A percentile compares a stretch with the other conserved stretches of the same genome.
Evolutionary conservation across 2,329 filamentous ascomycete genomes (phyloP).

Genomic region (Talaromyces sp.): DNA sequence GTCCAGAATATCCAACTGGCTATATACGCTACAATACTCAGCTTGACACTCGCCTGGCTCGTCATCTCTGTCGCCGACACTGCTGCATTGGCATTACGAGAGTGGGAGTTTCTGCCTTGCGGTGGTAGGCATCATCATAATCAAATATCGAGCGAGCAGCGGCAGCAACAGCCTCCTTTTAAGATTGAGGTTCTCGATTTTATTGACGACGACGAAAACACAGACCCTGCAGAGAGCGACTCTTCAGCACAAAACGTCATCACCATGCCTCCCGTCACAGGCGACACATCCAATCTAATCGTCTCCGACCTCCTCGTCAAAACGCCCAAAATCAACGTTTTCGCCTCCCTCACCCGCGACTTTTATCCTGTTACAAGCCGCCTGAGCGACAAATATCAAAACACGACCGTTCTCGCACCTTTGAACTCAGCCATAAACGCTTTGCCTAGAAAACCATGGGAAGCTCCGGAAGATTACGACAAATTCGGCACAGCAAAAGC

Average conservation of each 20-base stretch:
- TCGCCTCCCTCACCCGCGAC: conserved; percentile 75
- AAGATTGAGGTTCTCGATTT: neutral
- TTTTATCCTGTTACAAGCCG: conserved; percentile 65
- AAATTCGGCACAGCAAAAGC: conserved; percentile 60
- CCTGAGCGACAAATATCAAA: conserved; percentile 62
- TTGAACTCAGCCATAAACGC: conserved; percentile 75
- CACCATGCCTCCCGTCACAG: conserved; percentile 22
- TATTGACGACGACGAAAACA: neutral
- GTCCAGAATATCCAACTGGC: conserved; percentile 9
- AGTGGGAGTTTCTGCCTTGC: conserved; percentile 9
- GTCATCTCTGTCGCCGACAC: conserved; percentile 2
- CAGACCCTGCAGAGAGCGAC: neutral
- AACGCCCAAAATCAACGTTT: conserved; percentile 75
- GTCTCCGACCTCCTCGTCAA: conserved; percentile 82
- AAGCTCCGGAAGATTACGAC: conserved; percentile 69
- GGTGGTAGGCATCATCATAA: neutral
- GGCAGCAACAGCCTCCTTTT: neutral
- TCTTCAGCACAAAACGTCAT: conserved; percentile 14
- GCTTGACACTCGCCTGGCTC: conserved; percentile 13
- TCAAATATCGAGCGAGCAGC: neutral
- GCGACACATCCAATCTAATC: conserved; percentile 51
- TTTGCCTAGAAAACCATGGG: conserved; percentile 72
- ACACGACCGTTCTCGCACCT: conserved; percentile 84
- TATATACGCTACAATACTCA: conserved; percentile 12
- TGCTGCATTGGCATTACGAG: conserved; percentile 6